Conservation (phyloP, 768 basidiomycete genomes). For the Lentinula sp. region DNA sequence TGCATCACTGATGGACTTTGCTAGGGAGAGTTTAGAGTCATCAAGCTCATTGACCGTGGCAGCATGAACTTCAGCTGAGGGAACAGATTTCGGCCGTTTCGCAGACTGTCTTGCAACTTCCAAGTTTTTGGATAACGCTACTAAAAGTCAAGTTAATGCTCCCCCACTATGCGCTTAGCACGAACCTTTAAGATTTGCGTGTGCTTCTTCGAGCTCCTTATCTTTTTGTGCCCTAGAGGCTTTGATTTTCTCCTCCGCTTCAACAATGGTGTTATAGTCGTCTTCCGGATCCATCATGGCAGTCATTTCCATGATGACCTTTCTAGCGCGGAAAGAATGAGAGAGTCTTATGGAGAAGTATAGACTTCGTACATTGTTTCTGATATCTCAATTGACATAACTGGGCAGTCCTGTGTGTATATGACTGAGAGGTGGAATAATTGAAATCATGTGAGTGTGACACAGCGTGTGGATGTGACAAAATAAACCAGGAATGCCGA, state of each 20-base stretch:
- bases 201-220: constrained; percentile 65
- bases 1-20: constrained; percentile 69
- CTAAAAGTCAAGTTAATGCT: background rate
- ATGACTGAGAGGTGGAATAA: background rate
- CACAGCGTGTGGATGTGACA: too few species aligned
- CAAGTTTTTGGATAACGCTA: constrained; percentile 58
- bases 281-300: constrained; percentile 74
- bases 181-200: constrained; percentile 58
- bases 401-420: background rate
- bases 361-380: constrained; percentile 36
- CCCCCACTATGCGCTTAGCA: background rate
- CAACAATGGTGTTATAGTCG: constrained; percentile 70
- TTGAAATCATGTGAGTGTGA: background rate
- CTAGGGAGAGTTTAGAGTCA: constrained; percentile 52
- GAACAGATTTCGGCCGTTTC: constrained; percentile 62
- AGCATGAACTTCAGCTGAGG: constrained; percentile 57
- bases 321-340: constrained; percentile 28
- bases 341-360: background rate
- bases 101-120: constrained; percentile 70
- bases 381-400: constrained; percentile 35
- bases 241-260: constrained; percentile 65
- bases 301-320: constrained; percentile 63
- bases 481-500: background rate
- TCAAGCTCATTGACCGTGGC: constrained; percentile 62
- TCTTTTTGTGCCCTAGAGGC: constrained; percentile 49